Percentiles rank a stretch among this genome's conserved stretches.
Conservation (phyloP, 2,329 filamentous ascomycete genomes). For the Botryotinia narcissicola region DNA sequence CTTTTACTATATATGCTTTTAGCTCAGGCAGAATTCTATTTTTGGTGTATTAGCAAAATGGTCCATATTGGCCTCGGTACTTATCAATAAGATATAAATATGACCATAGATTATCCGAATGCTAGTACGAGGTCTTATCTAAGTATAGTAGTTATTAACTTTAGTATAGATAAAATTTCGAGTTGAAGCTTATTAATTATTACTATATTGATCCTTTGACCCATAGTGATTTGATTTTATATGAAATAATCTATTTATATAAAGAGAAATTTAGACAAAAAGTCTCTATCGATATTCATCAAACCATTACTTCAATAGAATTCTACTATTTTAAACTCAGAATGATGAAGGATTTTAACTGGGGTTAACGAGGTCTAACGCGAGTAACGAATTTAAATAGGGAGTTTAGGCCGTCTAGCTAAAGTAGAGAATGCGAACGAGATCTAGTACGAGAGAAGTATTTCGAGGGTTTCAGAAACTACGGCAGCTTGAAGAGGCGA, state of each 20-base stretch:
- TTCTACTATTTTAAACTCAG: background rate
- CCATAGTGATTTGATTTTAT: background rate
- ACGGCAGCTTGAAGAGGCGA: too few species aligned
- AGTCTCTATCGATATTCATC: background rate
- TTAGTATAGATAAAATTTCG: background rate
- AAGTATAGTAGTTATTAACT: background rate
- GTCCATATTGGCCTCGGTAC: too few species aligned
- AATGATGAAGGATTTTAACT: background rate
- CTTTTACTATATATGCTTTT: too few species aligned
- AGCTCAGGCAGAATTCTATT: too few species aligned
- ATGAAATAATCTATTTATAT: background rate
- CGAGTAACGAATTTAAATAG: background rate
- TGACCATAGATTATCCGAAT: background rate
- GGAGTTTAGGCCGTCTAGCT: background rate
- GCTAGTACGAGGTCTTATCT: background rate
- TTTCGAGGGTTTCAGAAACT: too few species aligned
- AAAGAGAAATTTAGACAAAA: background rate
- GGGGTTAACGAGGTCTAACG: fast-evolving
- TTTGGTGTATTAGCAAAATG: too few species aligned
- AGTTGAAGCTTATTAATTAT: background rate
- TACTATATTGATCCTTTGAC: background rate
- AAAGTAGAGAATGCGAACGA: background rate
- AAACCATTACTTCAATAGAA: background rate
- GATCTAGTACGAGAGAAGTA: background rate
- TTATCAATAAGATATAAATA: background rate